phyloP scores from a whole-genome alignment of 768 basidiomycete genomes.

The Atractiella rhizophila region DNA sequence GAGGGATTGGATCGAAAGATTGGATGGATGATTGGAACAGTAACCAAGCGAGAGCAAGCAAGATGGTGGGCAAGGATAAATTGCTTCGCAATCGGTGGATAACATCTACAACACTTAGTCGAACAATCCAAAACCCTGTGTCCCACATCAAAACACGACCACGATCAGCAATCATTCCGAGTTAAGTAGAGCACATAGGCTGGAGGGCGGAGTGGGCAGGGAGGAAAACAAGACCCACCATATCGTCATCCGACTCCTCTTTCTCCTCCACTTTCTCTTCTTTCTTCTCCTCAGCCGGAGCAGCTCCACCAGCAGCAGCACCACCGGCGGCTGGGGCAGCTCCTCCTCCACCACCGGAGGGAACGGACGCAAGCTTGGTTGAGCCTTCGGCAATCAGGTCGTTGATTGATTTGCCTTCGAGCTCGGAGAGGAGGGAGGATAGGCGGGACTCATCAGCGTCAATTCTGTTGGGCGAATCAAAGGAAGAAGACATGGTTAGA shows the following conservation, averaged over 20 bases:
- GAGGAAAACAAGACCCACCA: too few relatives aligned
- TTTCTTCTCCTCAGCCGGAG: slow-evolving; percentile 41
- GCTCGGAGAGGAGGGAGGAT: slow-evolving; percentile 59
- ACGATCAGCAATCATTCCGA: too few relatives aligned
- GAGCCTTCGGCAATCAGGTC: slow-evolving; percentile 80
- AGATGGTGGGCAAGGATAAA: too few relatives aligned
- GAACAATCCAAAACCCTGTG: too few relatives aligned
- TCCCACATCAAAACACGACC: too few relatives aligned
- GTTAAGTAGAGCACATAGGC: neutral
- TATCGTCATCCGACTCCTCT: slow-evolving; percentile 4
- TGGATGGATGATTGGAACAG: too few relatives aligned
- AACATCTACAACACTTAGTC: too few relatives aligned
- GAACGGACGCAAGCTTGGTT: slow-evolving; percentile 83
- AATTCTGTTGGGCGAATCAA: slow-evolving; percentile 27
- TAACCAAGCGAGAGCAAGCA: too few relatives aligned
- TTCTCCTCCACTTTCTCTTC: slow-evolving; percentile 50
- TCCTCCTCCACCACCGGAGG: slow-evolving; percentile 51
- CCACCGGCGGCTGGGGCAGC: slow-evolving; percentile 29
- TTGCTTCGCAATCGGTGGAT: too few relatives aligned
- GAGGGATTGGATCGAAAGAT: too few relatives aligned
- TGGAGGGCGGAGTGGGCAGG: neutral
- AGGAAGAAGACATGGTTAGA: neutral
- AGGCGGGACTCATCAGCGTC: slow-evolving; percentile 64
- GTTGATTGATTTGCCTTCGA: slow-evolving; percentile 69
- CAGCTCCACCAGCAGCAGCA: slow-evolving; percentile 34